Conservation (phyloP, 192 early-diverging fungal species). For the Backusella mclennaniae region DNA sequence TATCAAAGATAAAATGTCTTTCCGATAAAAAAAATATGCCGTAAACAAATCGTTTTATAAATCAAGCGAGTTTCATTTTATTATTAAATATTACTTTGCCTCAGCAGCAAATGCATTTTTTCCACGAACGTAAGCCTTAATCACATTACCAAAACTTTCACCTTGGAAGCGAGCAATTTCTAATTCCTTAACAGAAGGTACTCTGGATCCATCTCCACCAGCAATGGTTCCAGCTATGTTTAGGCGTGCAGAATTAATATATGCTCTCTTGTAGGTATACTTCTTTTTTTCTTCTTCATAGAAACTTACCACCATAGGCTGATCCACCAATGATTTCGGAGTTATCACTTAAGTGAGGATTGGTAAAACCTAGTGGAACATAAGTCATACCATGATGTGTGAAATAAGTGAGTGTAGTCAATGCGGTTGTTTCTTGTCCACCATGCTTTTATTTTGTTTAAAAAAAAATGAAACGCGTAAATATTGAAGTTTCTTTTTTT, state of each 20-base stretch:
- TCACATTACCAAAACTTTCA: conserved; percentile 19
- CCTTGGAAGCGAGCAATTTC: conserved; percentile 27
- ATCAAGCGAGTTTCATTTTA: conserved; percentile 2
- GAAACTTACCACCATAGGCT: conserved; percentile 45
- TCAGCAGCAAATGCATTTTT: conserved; percentile 13
- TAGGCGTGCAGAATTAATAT: too few relatives aligned
- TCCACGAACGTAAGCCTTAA: background rate
- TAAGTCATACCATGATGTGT: conserved; percentile 52
- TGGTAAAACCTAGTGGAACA: conserved; percentile 46
- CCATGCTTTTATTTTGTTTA: conserved; percentile 17
- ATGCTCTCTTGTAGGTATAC: background rate
- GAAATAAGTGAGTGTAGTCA: conserved; percentile 35
- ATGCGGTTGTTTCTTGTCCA: conserved; percentile 47
- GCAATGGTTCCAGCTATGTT: conserved; percentile 35
- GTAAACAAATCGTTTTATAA: background rate
- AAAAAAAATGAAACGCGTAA: background rate
- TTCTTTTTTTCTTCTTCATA: conserved; percentile 17
- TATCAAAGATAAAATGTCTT: background rate
- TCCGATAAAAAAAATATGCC: conserved; percentile 5
- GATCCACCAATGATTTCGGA: conserved; percentile 53
- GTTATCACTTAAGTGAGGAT: conserved; percentile 32
- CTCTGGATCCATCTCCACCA: conserved; percentile 12
- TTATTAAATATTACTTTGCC: background rate
- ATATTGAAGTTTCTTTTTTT: background rate
- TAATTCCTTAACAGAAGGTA: conserved; percentile 11